Base-by-base conservation (phyloP, 192 early-diverging fungal genomes). In the Obelidium mucronatum region DNA sequence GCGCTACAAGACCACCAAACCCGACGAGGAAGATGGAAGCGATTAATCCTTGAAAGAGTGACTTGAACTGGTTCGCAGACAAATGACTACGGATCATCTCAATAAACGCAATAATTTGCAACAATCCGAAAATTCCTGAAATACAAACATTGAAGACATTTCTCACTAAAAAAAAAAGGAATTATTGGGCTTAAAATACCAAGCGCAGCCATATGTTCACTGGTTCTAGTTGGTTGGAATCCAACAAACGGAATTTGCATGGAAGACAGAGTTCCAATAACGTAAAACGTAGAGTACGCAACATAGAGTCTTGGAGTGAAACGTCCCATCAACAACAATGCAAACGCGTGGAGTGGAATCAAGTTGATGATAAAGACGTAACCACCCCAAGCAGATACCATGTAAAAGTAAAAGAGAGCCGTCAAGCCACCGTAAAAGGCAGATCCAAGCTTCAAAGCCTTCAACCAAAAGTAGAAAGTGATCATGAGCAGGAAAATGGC, bases 221-320 rank as follows among this genome's bases (percentile, higher is more conserved):
- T 94, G 11, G 97, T 99, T 35, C 91, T 84, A 0, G 95, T 95
- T 6, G 98, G 97, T 81, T 96, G 95, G 90, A 99, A 99, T 0
- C 97, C 97, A 15, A 99, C 98, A 90, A 99, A 99, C 30, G 98
- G 98, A 76, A 99, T 94, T 79, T 97, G 93, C 98, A 99, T 99
- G 11, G 96, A 96, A 73, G 94, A 87, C 37, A 99, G 82, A 11
- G 97, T 99, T 26, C 98, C 98, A 34, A 98, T 83, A 4, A 93
- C 93, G 81, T 98, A 99, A 72, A 98, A 99, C n/a, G 96, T 96
- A 54, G 94, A 96, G 84, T 99, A 99, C 1, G 97, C 89, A 0
- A 99, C 94, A 78, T 99, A 99, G 1, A 98, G 80, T 26, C 96
- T 90, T 73, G 88, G 91, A 31, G 94, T 95, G 84, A 90, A 99